Base-by-base conservation (phyloP, 345 rosid genomes). In the Diplotaxis tenuifolia region DNA sequence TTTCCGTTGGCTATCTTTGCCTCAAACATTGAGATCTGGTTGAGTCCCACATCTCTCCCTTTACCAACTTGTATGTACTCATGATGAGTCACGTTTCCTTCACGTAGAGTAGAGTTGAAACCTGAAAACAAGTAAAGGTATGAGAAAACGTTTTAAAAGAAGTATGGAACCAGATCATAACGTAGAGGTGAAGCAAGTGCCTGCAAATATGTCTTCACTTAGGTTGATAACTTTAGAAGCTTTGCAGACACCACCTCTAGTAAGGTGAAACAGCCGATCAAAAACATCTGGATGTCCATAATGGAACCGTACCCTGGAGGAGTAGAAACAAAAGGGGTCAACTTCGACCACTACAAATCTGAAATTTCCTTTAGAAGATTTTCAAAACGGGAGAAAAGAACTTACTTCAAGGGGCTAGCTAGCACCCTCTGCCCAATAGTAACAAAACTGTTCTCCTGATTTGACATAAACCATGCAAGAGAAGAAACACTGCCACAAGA, bases 51-150 rank as follows among this genome's bases (percentile, higher is more conserved):
- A 80, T 92, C 97, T 77, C 97, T 86, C 22, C 97, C 97, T 78
- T 92, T 92, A 20, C 97, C 97, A 74, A 89, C 96, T 86, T 92
- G 97, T 81, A 92, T 92, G 73, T 92, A 92, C 75, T 92, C 97
- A 68, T 92, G 96, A 82, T 89, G 97, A 29, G 97, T 92, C 58
- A 92, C 88, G 69, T 84, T 82, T 31, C 97, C 97, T 77, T 86
- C 89, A 45, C 96, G 91, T 49, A 92, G 83, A 31, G 97, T 92
- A 19, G 97, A 92, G 80, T 92, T 92, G 78, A 88, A 89, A 66
- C 97, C 97, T 92, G 80, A 63, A 77, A 59, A 49, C 47, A 63
- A 42, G 50, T 3, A 42, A 42, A n/a, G 50, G 18, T 42, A 42
- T 42, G 50, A 42, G 50, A n/a, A n/a, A 42, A 38, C 47, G 15